Conservation (phyloP, 768 basidiomycete species). For the Xerocomus potaroensis region DNA sequence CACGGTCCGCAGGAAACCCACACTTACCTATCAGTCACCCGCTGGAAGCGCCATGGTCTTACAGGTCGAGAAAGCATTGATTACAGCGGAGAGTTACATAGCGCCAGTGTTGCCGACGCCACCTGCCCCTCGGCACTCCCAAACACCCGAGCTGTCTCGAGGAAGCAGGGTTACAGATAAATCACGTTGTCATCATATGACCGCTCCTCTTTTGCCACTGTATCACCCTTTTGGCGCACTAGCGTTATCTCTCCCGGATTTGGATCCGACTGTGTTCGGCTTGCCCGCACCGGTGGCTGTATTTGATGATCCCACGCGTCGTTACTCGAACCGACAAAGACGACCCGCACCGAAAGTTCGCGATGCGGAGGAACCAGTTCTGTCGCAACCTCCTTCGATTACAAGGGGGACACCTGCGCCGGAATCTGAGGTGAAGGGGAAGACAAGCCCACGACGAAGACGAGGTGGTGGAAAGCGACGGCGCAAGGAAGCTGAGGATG, state of each 20-base stretch:
- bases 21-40: constrained; percentile 56
- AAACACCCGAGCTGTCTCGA: constrained; percentile 11
- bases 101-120: constrained; percentile 8
- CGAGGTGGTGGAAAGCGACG: constrained; percentile 47
- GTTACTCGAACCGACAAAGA: constrained; percentile 43
- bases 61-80: constrained; percentile 20
- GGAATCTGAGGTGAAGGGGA: constrained; percentile 36
- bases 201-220: constrained; percentile 50
- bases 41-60: constrained; percentile 29
- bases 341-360: constrained; percentile 47
- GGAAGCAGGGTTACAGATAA: constrained; percentile 14
- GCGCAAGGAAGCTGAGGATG: constrained; percentile 57
- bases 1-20: constrained; percentile 52
- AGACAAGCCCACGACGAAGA: constrained; percentile 50
- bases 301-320: constrained; percentile 40
- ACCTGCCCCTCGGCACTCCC: constrained; percentile 11
- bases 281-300: constrained; percentile 46
- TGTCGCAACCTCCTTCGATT: constrained; percentile 7
- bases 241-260: constrained; percentile 61
- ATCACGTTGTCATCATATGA: constrained; percentile 23
- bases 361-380: constrained; percentile 39
- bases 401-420: constrained; percentile 2
- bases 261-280: constrained; percentile 55
- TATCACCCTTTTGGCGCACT: constrained; percentile 65
- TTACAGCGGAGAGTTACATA: constrained; percentile 17